Percentiles rank a stretch among this genome's conserved stretches.
Conservation (phyloP, 495 filamentous ascomycete genomes). For the Sabuloglossum arenarium region DNA sequence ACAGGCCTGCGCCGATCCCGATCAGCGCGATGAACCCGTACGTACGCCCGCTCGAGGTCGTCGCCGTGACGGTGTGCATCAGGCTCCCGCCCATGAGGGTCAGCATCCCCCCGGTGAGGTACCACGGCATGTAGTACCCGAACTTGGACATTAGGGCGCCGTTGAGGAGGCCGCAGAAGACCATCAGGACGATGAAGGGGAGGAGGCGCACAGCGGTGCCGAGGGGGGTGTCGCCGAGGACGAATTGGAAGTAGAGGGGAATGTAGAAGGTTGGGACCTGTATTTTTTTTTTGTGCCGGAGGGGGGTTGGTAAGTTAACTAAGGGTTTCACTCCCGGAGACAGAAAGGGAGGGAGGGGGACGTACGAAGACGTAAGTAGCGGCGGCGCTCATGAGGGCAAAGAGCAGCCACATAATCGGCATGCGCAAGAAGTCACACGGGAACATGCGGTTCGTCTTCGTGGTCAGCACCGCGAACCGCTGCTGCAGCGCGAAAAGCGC, state of each 20-base stretch:
- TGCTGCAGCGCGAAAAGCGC: constrained; percentile 29
- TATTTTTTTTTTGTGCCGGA: not conserved
- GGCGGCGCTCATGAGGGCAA: constrained; percentile 17
- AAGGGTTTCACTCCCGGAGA: not conserved
- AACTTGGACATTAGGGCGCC: constrained; percentile 29
- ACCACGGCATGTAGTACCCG: constrained; percentile 39
- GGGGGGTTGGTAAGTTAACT: not conserved
- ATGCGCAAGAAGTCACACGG: constrained; percentile 28
- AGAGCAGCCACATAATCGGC: constrained; percentile 24
- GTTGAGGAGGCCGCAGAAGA: constrained; percentile 24
- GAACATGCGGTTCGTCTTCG: constrained; percentile 24
- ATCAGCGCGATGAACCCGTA: constrained; percentile 35
- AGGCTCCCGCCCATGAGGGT: constrained; percentile 28
- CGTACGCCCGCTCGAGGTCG: constrained; percentile 18
- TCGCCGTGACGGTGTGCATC: constrained; percentile 24
- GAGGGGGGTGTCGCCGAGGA: constrained; percentile 25
- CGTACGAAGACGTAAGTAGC: constrained; percentile 18
- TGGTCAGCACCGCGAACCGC: constrained; percentile 28
- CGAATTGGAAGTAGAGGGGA: constrained; percentile 41
- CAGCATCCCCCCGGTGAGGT: constrained; percentile 25
- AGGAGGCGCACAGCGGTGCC: constrained; percentile 32
- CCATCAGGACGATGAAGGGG: constrained; percentile 31
- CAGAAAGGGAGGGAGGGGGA: not conserved
- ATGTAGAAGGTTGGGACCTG: constrained; percentile 23
- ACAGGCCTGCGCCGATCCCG: constrained; percentile 30